phyloP scores from a whole-genome alignment of 805 yeast genomes.

The Wickerhamiella vanderwaltii region DNA sequence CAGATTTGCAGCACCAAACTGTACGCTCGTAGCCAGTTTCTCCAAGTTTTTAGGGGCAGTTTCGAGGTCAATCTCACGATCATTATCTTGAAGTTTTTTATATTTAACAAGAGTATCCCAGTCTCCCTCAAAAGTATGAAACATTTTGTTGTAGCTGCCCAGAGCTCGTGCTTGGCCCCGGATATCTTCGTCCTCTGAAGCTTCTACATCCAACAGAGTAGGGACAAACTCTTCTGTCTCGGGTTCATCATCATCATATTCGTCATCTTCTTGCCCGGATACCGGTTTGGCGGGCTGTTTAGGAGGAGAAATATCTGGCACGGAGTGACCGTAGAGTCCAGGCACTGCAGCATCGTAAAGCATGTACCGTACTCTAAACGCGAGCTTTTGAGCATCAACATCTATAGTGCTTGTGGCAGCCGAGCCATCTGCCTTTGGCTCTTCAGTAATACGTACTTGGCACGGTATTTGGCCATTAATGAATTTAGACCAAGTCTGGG shows the following conservation, averaged over 20 bases:
- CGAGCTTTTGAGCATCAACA: slow-evolving; percentile 27
- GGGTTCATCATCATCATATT: slow-evolving; percentile 33
- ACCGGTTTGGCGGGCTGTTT: neutral
- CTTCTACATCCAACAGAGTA: slow-evolving; percentile 14
- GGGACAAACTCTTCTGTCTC: slow-evolving; percentile 24
- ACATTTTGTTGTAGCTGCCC: slow-evolving; percentile 41
- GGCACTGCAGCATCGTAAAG: slow-evolving; percentile 26
- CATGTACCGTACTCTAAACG: slow-evolving; percentile 32
- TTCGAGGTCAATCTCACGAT: slow-evolving; percentile 42
- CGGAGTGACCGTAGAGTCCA: slow-evolving; percentile 6
- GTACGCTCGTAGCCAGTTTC: slow-evolving; percentile 28
- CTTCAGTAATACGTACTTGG: slow-evolving; percentile 17
- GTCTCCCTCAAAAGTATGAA: slow-evolving; percentile 58
- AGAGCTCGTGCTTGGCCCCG: slow-evolving; percentile 26
- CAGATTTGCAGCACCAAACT: slow-evolving; percentile 61
- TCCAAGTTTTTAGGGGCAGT: slow-evolving; percentile 17
- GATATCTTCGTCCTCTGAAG: slow-evolving; percentile 18
- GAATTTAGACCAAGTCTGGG: slow-evolving; percentile 27
- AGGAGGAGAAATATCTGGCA: neutral
- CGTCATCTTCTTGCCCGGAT: slow-evolving; percentile 22
- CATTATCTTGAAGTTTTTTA: slow-evolving; percentile 66
- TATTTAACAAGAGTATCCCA: slow-evolving; percentile 63
- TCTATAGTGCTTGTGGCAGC: slow-evolving; percentile 11
- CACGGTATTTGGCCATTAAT: slow-evolving; percentile 24
- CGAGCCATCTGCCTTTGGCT: slow-evolving; percentile 11